These are phyloP conservation scores for Pichia kluyveri DNA, from an alignment of 805 yeast species.

Conservation along the genomic window DNA sequence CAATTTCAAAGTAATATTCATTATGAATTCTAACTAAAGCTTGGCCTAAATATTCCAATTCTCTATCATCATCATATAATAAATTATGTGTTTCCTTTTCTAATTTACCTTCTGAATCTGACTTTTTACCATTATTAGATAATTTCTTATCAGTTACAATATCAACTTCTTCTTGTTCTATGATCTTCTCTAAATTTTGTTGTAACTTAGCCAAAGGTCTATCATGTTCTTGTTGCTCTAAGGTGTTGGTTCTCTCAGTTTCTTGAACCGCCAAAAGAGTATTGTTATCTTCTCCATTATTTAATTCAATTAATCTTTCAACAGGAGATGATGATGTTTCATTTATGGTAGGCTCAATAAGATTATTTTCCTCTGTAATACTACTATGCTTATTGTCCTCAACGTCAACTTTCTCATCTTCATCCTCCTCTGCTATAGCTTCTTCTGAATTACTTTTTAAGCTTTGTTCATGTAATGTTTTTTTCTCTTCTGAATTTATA, in stretches of 20 bases:
- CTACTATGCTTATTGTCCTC: neutral
- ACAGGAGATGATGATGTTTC: slow-evolving; percentile 32
- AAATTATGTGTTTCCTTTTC: slow-evolving; percentile 35
- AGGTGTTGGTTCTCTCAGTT: slow-evolving; percentile 53
- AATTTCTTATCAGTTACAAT: slow-evolving; percentile 1
- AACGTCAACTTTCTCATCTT: slow-evolving; percentile 11
- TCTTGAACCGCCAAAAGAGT: slow-evolving; percentile 47
- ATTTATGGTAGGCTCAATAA: neutral
- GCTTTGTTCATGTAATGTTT: neutral
- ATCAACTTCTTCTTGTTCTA: slow-evolving; percentile 24
- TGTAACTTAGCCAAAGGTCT: slow-evolving; percentile 82
- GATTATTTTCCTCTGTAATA: slow-evolving; percentile 4
- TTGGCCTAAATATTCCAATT: slow-evolving; percentile 51
- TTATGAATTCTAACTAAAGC: slow-evolving; percentile 59
- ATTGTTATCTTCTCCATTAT: slow-evolving; percentile 41
- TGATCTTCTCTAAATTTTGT: slow-evolving; percentile 51
- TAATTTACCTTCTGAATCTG: neutral
- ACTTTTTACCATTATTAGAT: neutral
- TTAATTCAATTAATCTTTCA: slow-evolving; percentile 38
- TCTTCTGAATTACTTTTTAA: slow-evolving; percentile 16
- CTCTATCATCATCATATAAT: slow-evolving; percentile 73
- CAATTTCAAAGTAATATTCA: slow-evolving; percentile 50
- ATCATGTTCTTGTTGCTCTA: slow-evolving; percentile 74
- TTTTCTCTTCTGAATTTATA: slow-evolving; percentile 12
- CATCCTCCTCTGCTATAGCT: slow-evolving; percentile 12